Evolutionary conservation across 2,329 filamentous ascomycete genomes (phyloP).

Genomic region (Lecanicillium sp.): DNA sequence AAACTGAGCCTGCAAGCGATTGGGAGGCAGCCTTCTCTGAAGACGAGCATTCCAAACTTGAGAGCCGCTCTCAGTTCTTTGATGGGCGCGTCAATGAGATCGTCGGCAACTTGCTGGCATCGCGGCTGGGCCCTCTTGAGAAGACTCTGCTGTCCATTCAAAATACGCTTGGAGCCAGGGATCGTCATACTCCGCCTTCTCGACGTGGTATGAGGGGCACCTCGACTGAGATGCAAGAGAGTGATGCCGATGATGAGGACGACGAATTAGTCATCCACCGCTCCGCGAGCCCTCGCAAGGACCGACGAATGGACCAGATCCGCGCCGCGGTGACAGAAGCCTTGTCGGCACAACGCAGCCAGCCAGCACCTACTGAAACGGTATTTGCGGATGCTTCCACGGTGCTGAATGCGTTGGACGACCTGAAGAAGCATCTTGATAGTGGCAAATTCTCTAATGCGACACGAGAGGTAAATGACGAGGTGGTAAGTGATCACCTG

Average conservation of each 20-base stretch:
- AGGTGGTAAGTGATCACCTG: too few species aligned
- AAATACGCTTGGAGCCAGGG: constrained; percentile 53
- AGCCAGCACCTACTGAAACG: constrained; percentile 19
- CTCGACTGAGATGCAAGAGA: constrained; percentile 66
- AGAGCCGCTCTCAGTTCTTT: constrained; percentile 78
- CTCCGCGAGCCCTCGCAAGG: constrained; percentile 69
- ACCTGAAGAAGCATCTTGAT: constrained; percentile 45
- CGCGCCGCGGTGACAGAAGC: constrained; percentile 67
- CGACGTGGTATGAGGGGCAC: constrained; percentile 55
- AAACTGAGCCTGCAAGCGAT: constrained; percentile 68
- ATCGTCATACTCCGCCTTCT: constrained; percentile 46
- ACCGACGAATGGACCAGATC: constrained; percentile 78
- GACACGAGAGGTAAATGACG: too few species aligned
- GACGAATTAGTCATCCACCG: constrained; percentile 61
- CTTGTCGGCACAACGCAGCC: constrained; percentile 45
- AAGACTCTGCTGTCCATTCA: constrained; percentile 71
- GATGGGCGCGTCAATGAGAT: constrained; percentile 83
- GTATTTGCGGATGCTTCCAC: constrained; percentile 24
- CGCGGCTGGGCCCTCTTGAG: constrained; percentile 74
- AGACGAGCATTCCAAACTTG: constrained; percentile 75
- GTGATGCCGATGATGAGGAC: constrained; percentile 92
- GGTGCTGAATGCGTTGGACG: constrained; percentile 60
- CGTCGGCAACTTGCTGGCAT: constrained; percentile 69
- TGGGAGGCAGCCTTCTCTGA: constrained; percentile 86
- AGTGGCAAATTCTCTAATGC: constrained; percentile 12